These are phyloP conservation scores for Baeospora myosura DNA, from an alignment of 1,284 basidiomycete genomes.

Conservation along the genomic window DNA sequence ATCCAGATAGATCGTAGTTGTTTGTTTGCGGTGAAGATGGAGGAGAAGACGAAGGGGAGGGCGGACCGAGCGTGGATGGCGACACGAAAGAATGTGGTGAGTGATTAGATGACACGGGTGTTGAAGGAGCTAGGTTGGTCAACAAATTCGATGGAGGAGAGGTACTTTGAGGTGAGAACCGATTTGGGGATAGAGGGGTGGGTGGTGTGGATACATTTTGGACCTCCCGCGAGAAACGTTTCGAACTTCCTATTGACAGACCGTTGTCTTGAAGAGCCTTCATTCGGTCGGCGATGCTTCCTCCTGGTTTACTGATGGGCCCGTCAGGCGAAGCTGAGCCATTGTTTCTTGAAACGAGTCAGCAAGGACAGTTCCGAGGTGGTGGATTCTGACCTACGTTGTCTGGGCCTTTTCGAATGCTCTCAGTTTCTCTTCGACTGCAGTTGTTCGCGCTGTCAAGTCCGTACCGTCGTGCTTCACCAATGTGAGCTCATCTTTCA, in stretches of 20 bases:
- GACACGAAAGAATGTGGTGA: slow-evolving; percentile 53
- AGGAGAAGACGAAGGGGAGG: slow-evolving; percentile 56
- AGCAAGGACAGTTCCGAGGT: slow-evolving; percentile 8
- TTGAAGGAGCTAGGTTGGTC: slow-evolving; percentile 26
- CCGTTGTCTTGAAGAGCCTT: slow-evolving; percentile 63
- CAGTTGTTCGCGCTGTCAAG: slow-evolving; percentile 37
- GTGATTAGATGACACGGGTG: slow-evolving; percentile 33
- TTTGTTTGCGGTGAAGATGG: slow-evolving; percentile 36
- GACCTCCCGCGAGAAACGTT: slow-evolving; percentile 46
- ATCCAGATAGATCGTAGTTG: slow-evolving; percentile 43
- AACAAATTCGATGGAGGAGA: slow-evolving; percentile 24
- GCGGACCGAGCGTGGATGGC: slow-evolving; percentile 60
- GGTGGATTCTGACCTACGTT: slow-evolving; percentile 29
- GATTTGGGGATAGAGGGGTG: slow-evolving; percentile 18
- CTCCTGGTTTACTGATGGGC: slow-evolving; percentile 35
- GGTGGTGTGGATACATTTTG: slow-evolving; percentile 24
- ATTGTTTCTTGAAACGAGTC: slow-evolving; percentile 7
- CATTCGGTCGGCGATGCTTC: slow-evolving; percentile 65
- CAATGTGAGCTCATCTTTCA: slow-evolving; percentile 15
- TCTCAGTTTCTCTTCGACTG: slow-evolving; percentile 52
- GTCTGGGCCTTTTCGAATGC: slow-evolving; percentile 43
- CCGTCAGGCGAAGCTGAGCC: slow-evolving; percentile 18
- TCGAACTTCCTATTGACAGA: slow-evolving; percentile 42
- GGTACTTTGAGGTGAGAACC: slow-evolving; percentile 19
- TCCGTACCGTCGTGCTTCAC: slow-evolving; percentile 43